These are phyloP conservation scores for Fusarium domesticum DNA, from an alignment of 2,329 filamentous ascomycete genomes.

Conservation along the genomic window DNA sequence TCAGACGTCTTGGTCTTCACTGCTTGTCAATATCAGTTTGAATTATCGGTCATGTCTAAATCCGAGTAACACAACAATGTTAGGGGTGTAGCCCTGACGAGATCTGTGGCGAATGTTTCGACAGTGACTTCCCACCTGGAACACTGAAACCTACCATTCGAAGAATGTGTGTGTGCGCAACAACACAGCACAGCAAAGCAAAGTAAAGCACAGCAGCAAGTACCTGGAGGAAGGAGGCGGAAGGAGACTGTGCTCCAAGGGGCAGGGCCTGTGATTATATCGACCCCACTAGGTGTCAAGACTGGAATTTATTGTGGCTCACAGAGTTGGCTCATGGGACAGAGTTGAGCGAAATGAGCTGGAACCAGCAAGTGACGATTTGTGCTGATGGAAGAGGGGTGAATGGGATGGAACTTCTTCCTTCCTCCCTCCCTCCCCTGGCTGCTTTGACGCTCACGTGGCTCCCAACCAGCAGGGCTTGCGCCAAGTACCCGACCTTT, in stretches of 20 bases:
- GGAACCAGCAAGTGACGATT: no score
- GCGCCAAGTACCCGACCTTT: no score
- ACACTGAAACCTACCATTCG: no score
- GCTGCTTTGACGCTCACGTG: slow-evolving; percentile 21
- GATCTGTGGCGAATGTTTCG: background rate
- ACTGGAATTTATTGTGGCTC: background rate
- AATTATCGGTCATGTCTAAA: no score
- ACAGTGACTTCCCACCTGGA: no score
- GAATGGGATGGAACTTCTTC: slow-evolving; percentile 17
- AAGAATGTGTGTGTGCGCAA: no score
- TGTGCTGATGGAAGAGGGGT: slow-evolving; percentile 18
- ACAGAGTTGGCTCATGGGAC: no score
- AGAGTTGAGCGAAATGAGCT: slow-evolving; percentile 7
- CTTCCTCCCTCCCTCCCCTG: background rate
- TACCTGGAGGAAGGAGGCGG: background rate
- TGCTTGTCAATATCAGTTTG: no score
- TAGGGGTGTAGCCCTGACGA: background rate
- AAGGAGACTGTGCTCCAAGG: background rate
- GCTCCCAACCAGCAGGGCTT: slow-evolving; percentile 3
- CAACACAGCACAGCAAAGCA: no score
- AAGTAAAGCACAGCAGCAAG: no score
- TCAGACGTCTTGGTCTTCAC: no score
- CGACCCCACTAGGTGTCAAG: background rate
- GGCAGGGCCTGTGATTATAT: background rate
- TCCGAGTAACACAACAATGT: background rate